Conservation (phyloP, 2,329 filamentous ascomycete species). For the Truncatella angustata region DNA sequence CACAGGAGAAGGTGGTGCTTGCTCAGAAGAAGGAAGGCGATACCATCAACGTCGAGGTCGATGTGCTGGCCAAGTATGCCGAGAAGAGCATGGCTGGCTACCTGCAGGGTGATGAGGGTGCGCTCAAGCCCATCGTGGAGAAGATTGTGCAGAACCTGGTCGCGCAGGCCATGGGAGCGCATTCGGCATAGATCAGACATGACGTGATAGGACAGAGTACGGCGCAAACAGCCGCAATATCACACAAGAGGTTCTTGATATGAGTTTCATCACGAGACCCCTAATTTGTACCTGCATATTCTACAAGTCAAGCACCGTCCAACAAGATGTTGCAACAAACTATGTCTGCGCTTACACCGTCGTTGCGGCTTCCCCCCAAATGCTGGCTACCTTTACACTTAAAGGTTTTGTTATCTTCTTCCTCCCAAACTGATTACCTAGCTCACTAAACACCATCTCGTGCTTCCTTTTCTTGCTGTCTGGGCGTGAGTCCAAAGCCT, state of each 20-base stretch:
- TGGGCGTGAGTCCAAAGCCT: constrained; percentile 48
- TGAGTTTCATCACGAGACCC: too few relatives aligned
- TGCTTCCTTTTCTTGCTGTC: constrained; percentile 55
- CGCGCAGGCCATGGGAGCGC: constrained; percentile 58
- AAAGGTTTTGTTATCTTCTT: constrained; percentile 67
- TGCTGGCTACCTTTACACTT: constrained; percentile 68
- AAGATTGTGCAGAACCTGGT: constrained; percentile 75
- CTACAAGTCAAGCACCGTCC: not conserved
- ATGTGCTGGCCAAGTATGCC: constrained; percentile 82
- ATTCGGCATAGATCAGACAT: constrained; percentile 10
- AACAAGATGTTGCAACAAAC: not conserved
- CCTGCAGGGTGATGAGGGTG: constrained; percentile 46
- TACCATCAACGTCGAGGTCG: constrained; percentile 87
- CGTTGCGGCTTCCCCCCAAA: constrained; percentile 57
- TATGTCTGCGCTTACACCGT: not conserved
- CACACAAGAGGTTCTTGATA: not conserved
- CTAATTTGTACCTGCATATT: too few relatives aligned
- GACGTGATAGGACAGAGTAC: not conserved
- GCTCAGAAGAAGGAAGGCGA: constrained; percentile 77
- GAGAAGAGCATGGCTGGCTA: constrained; percentile 87
- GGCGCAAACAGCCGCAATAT: not conserved
- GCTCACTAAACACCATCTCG: constrained; percentile 56
- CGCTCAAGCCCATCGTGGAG: constrained; percentile 59
- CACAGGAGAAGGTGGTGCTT: constrained; percentile 86
- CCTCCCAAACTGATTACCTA: constrained; percentile 59